Conservation (phyloP, 78 protist species). For the Creolimax fragrantissima region DNA sequence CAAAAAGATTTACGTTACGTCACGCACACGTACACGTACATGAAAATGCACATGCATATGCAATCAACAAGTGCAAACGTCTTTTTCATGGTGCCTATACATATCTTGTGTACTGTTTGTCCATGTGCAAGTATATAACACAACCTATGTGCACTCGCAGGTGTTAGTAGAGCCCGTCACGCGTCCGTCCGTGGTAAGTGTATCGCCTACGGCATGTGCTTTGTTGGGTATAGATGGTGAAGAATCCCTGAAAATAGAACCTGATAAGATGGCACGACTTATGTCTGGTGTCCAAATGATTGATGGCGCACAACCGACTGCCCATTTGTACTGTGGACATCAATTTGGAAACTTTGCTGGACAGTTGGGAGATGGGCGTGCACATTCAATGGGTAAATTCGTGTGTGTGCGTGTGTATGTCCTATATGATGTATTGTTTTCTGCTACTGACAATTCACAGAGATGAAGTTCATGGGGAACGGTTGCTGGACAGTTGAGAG, state of each 20-base stretch:
- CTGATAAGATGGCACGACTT: not conserved
- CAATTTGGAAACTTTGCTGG: slow-evolving; percentile 56
- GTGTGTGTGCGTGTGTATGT: no score
- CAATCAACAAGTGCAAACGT: no score
- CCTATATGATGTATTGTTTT: not conserved
- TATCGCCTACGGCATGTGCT: not conserved
- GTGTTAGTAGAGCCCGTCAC: not conserved
- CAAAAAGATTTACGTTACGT: no score
- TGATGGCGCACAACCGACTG: slow-evolving; percentile 1
- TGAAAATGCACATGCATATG: no score
- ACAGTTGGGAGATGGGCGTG: slow-evolving; percentile 76
- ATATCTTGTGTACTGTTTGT: no score
- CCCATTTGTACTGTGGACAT: slow-evolving; percentile 40
- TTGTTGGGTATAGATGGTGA: not conserved
- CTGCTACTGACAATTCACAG: no score
- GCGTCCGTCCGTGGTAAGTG: not conserved
- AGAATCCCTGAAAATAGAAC: not conserved
- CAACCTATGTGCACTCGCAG: no score
- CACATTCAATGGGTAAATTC: slow-evolving; percentile 58
- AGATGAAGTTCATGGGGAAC: no score
- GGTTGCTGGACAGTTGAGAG: no score
- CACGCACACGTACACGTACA: no score
- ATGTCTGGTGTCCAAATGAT: not conserved
- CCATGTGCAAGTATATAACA: no score
- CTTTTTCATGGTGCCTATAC: no score